These are phyloP conservation scores for Sarocladium kiliense DNA, from an alignment of 2,329 filamentous ascomycete genomes.

Conservation along the genomic window DNA sequence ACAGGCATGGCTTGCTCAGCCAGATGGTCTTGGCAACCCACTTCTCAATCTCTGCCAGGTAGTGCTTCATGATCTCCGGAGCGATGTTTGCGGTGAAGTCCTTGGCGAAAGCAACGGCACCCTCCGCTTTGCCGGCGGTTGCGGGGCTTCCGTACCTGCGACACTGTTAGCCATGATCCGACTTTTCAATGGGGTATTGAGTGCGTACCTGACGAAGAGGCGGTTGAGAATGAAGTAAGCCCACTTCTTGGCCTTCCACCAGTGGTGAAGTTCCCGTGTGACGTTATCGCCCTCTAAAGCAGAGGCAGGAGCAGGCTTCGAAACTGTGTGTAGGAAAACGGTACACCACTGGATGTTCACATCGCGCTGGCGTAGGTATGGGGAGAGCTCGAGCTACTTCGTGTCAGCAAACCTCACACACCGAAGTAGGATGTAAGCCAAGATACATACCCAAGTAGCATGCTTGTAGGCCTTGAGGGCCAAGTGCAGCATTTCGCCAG, in stretches of 20 bases:
- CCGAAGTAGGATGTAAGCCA: not conserved
- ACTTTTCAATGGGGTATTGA: not conserved
- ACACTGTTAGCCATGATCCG: not conserved
- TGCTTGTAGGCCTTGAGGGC: conserved; percentile 98
- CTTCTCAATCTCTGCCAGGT: conserved; percentile 90
- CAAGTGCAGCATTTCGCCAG: conserved; percentile 92
- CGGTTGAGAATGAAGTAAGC: conserved; percentile 96
- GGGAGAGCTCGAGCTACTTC: conserved; percentile 74
- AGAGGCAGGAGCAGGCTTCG: conserved; percentile 73
- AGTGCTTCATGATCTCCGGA: conserved; percentile 92
- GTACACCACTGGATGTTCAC: conserved; percentile 94
- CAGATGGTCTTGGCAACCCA: conserved; percentile 94
- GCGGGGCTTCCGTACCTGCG: conserved; percentile 82
- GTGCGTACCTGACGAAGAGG: conserved; percentile 75
- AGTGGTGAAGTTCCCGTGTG: conserved; percentile 89
- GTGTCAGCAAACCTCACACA: conserved; percentile 20
- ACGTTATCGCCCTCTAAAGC: conserved; percentile 79
- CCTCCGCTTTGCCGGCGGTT: conserved; percentile 67
- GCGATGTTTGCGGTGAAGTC: conserved; percentile 88
- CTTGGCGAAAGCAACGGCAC: conserved; percentile 79
- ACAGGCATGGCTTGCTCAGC: conserved; percentile 90
- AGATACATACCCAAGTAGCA: conserved; percentile 72
- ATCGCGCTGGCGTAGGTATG: conserved; percentile 70
- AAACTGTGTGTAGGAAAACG: conserved; percentile 84
- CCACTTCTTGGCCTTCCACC: conserved; percentile 99